Percentiles rank a stretch among this genome's conserved stretches.
These are phyloP conservation scores for Saccharomycopsis fermentans DNA, from an alignment of 805 yeast genomes.

Conservation along the genomic window DNA sequence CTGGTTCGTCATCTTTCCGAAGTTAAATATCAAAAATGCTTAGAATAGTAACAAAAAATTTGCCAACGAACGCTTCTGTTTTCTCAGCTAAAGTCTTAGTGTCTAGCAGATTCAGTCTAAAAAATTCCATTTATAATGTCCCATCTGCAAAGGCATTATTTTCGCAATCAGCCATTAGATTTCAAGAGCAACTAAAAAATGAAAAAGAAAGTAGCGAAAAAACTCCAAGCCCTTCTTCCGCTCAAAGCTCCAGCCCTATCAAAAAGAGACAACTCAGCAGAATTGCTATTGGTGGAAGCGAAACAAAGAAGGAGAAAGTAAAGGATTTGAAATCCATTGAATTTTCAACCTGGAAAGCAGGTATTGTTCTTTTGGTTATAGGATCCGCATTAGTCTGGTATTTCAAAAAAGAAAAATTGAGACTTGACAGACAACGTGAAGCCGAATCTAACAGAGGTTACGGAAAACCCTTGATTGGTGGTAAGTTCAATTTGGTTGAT, in stretches of 20 bases:
- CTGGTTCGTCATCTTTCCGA: too few species aligned
- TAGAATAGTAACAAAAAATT: background rate
- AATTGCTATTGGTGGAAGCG: slow-evolving; percentile 62
- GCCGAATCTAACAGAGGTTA: slow-evolving; percentile 80
- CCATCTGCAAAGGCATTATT: background rate
- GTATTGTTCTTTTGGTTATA: slow-evolving; percentile 49
- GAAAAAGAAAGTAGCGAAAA: background rate
- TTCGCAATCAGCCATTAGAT: background rate
- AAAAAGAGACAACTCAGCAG: slow-evolving; percentile 62
- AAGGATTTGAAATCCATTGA: slow-evolving; percentile 43
- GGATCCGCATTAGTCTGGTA: slow-evolving; percentile 67
- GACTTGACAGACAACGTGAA: slow-evolving; percentile 61
- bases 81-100: background rate
- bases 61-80: background rate
- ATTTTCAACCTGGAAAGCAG: slow-evolving; percentile 80
- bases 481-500: slow-evolving; percentile 70
- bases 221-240: background rate
- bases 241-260: background rate
- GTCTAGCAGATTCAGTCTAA: background rate
- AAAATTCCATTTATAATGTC: background rate
- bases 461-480: slow-evolving; percentile 91
- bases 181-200: background rate
- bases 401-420: slow-evolving; percentile 68
- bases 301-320: slow-evolving; percentile 25
- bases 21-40: background rate